Base-by-base conservation (phyloP, 257 asterid genomes). In the Ajuga chamaepitys region DNA sequence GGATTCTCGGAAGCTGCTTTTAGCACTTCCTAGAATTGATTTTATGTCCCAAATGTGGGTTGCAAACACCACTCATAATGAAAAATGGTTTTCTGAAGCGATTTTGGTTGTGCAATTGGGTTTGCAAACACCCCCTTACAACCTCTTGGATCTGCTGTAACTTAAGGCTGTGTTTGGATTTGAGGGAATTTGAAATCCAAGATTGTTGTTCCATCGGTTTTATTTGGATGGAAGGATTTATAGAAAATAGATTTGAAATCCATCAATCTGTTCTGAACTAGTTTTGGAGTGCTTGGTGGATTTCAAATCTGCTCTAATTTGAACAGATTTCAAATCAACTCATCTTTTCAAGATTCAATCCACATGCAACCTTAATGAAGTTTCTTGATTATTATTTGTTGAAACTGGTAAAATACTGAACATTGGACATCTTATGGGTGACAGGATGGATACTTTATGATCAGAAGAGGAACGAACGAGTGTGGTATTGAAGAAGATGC, bases 381-480 rank as follows among this genome's bases (percentile, higher is more conserved):
- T 8, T 45, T 10, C 51, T 9, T 7, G 20, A 12, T 9, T 16
- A 4, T 30, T 30, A 12, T 12, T 18, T 30, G 55, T 42, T 18
- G 44, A 50, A 76, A 25, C 47, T 24, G 60, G 58, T 42, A 32
- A 37, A 20, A 28, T 2, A 48, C 58, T 68, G 20, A 45, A 32
- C 32, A 34, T 12, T 24, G 61, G 14, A 7, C 9, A 2, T 42
- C 9, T 56, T 60, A 45, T 73, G 17, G 53, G 51, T 48, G 77
- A 68, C 95, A 92, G 97, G 87, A 93, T 53, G 99, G 99, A 63
- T 89, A 84, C 83, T 93, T 93, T 86, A 87, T 58, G 89, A 89
- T 93, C 72, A 75, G 75, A 64, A 78, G 96, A 74, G 99, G 97
- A 67, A 82, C 95, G 52, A 89, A 93, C 32, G 99, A 93, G 70